These are phyloP conservation scores for Ogataea kodamae DNA, from an alignment of 805 yeast species.

Conservation along the genomic window DNA sequence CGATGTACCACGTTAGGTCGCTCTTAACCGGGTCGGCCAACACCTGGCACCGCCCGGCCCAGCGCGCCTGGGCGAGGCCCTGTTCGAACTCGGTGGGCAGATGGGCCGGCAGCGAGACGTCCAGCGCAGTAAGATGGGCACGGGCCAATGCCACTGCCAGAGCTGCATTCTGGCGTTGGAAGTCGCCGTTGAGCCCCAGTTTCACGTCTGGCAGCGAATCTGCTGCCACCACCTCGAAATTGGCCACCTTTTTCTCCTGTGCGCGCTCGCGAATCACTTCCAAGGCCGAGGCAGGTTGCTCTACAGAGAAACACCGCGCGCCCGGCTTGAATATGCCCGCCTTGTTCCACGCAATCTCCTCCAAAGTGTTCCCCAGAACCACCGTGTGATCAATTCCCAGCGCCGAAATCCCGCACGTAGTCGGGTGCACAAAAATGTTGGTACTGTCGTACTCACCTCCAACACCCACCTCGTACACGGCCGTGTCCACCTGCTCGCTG, in stretches of 20 bases:
- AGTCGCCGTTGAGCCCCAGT: conserved; percentile 78
- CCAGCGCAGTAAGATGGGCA: conserved; percentile 52
- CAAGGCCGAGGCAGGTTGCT: conserved; percentile 50
- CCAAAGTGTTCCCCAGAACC: conserved; percentile 82
- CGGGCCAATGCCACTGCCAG: conserved; percentile 72
- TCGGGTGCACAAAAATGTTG: conserved; percentile 74
- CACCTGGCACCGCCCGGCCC: conserved; percentile 97
- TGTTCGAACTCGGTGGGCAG: conserved; percentile 48
- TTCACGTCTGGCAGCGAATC: conserved; percentile 40
- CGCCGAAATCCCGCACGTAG: conserved; percentile 80
- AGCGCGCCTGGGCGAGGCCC: conserved; percentile 66
- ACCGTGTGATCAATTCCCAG: conserved; percentile 90
- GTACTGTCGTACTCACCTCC: conserved; percentile 99
- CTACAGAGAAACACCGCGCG: conserved; percentile 64
- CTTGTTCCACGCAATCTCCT: conserved; percentile 93
- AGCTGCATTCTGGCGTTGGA: conserved; percentile 84
- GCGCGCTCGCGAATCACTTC: conserved; percentile 65
- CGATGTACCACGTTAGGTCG: conserved; percentile 72
- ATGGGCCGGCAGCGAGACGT: conserved; percentile 34
- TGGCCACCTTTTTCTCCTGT: conserved; percentile 48
- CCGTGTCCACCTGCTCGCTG: conserved; percentile 87
- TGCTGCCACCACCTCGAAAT: conserved; percentile 49
- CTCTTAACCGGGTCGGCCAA: conserved; percentile 39
- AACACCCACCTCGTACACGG: conserved; percentile 96
- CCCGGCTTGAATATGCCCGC: conserved; percentile 82